phyloP scores from a whole-genome alignment of 2,329 filamentous ascomycete species.

The Neospermospora avenae region DNA sequence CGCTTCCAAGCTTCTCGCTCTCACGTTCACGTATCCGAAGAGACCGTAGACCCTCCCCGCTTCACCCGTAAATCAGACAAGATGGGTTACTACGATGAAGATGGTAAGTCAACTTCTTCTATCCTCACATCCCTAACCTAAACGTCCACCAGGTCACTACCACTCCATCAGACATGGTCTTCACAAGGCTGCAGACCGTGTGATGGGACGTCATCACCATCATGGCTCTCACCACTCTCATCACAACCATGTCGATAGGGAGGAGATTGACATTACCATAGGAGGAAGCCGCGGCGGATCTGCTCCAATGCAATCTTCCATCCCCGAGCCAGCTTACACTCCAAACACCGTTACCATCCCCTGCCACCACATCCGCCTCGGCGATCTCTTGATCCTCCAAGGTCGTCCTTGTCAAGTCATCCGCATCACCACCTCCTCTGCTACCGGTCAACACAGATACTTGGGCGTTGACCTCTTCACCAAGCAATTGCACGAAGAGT shows the following conservation, averaged over 20 bases:
- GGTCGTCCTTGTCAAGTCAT: slow-evolving; percentile 99
- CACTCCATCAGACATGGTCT: slow-evolving; percentile 72
- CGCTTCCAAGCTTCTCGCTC: slow-evolving; percentile 24
- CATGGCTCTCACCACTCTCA: slow-evolving; percentile 35
- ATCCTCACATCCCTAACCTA: slow-evolving; percentile 25
- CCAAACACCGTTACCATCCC: slow-evolving; percentile 95
- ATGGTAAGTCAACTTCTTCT: slow-evolving; percentile 39
- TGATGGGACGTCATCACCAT: slow-evolving; percentile 58
- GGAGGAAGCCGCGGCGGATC: slow-evolving; percentile 15
- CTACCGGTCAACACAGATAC: slow-evolving; percentile 99
- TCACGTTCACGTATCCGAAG: slow-evolving; percentile 27
- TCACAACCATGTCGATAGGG: slow-evolving; percentile 38
- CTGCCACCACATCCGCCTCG: slow-evolving; percentile 98
- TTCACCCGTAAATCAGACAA: slow-evolving; percentile 40
- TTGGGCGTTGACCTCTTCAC: slow-evolving; percentile 99
- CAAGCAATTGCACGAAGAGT: slow-evolving; percentile 99
- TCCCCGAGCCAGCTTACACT: slow-evolving; percentile 27
- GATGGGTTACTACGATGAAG: slow-evolving; percentile 80
- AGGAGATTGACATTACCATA: slow-evolving; percentile 33
- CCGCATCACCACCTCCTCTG: slow-evolving; percentile 95
- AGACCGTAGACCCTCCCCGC: slow-evolving; percentile 36
- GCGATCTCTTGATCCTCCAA: slow-evolving; percentile 98
- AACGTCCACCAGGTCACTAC: slow-evolving; percentile 55
- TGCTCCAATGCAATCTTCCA: slow-evolving; percentile 12
- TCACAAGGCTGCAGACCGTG: slow-evolving; percentile 61